A percentile compares a stretch with the other conserved stretches of the same genome.
Evolutionary conservation across 176 grass and related monocot species (phyloP).

Genomic region (Avena sativa): DNA sequence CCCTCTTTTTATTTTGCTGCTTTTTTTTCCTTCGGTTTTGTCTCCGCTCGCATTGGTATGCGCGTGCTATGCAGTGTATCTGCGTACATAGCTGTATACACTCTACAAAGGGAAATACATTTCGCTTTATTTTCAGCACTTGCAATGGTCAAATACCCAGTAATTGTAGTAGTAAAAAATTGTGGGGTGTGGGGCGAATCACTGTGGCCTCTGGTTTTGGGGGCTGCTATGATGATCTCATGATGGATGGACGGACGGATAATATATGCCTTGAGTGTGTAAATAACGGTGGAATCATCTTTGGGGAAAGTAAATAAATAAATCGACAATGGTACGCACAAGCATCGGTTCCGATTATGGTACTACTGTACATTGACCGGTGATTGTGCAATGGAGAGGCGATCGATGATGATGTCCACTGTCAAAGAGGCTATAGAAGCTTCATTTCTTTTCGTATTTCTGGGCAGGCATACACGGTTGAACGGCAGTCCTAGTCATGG

Average conservation of each 20-base stretch:
- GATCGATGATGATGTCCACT: not conserved
- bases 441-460: not conserved
- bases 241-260: not conserved
- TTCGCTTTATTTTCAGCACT: not conserved
- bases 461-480: not conserved
- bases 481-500: not conserved
- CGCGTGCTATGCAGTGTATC: not conserved
- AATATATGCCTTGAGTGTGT: not conserved
- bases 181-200: not conserved
- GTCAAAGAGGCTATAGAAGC: not conserved
- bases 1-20: not conserved
- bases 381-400: not conserved
- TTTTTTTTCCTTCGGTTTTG: conserved; percentile 28
- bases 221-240: not conserved
- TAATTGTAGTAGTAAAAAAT: not conserved
- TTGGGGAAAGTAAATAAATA: not conserved
- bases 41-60: conserved; percentile 12
- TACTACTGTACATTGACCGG: not conserved
- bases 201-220: not conserved
- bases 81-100: conserved; percentile 38
- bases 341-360: too few relatives aligned
- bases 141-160: too few relatives aligned
- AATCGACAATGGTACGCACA: too few relatives aligned
- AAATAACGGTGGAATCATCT: conserved; percentile 21
- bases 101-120: not conserved